Evolutionary conservation across 257 asterid genomes (phyloP).

Genomic region (Handroanthus guayacan): DNA sequence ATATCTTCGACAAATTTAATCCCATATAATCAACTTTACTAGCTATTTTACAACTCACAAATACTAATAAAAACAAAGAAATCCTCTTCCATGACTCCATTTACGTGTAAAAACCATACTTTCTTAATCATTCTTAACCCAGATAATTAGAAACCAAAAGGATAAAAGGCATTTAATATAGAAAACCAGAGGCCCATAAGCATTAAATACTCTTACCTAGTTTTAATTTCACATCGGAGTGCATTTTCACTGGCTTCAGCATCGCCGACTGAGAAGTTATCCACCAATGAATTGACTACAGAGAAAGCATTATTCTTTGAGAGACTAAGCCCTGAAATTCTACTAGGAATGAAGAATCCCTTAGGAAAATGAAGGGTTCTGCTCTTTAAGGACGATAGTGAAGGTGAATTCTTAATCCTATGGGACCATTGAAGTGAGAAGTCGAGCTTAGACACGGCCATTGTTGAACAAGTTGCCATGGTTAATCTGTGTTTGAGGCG

Average conservation of each 20-base stretch:
- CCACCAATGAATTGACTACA: conserved; percentile 49
- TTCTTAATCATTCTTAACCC: neutral
- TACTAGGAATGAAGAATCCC: conserved; percentile 33
- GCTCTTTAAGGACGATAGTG: conserved; percentile 32
- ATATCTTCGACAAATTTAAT: neutral
- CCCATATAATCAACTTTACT: neutral
- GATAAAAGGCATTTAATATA: neutral
- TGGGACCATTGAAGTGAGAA: conserved; percentile 44
- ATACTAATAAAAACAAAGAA: neutral
- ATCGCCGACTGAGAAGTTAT: conserved; percentile 53
- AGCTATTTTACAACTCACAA: neutral
- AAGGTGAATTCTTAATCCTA: conserved; percentile 18
- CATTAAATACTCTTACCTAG: conserved; percentile 49
- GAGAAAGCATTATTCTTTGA: conserved; percentile 33
- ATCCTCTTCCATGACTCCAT: neutral
- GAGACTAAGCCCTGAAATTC: conserved; percentile 29
- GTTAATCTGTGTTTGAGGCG: neutral
- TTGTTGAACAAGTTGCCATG: conserved; percentile 52
- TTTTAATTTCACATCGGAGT: conserved; percentile 43
- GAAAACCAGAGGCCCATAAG: neutral
- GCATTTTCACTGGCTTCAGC: conserved; percentile 35
- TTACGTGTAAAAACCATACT: neutral
- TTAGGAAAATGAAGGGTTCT: conserved; percentile 11
- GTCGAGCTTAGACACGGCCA: conserved; percentile 45
- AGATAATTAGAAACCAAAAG: neutral